phyloP scores from a whole-genome alignment of 1,139 yeast species.

The Lodderomyces theae region DNA sequence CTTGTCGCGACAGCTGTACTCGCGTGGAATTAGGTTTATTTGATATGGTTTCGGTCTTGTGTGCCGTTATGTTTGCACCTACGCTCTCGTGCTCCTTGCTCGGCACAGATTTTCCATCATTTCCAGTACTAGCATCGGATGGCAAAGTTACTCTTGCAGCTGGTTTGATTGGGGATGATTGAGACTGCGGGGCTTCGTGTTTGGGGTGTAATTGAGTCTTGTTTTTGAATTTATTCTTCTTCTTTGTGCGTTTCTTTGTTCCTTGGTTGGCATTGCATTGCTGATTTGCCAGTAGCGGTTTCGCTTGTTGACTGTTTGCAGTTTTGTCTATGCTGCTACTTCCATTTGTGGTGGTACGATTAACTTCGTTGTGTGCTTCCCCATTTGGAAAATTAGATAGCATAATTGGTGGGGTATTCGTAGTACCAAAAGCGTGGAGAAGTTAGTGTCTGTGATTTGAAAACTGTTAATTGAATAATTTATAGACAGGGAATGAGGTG shows the following conservation, averaged over 20 bases:
- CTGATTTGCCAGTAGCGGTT: background rate
- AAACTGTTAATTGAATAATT: too few species aligned
- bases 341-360: background rate
- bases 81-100: background rate
- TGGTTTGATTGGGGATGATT: background rate
- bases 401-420: constrained; percentile 1
- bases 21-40: background rate
- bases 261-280: background rate
- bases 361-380: background rate
- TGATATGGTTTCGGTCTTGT: background rate
- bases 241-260: background rate
- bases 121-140: background rate
- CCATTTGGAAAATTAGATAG: constrained; percentile 2
- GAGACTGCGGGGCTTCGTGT: background rate
- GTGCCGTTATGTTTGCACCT: background rate
- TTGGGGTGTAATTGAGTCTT: background rate
- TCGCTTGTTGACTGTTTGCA: background rate
- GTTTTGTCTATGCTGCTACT: background rate
- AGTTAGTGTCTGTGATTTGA: background rate
- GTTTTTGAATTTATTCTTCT: background rate
- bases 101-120: background rate
- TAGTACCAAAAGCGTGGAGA: background rate
- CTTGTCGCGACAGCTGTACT: background rate
- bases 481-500: too few species aligned
- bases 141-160: background rate